Base-by-base conservation (phyloP, 768 basidiomycete genomes). In the Saitozyma sp. region DNA sequence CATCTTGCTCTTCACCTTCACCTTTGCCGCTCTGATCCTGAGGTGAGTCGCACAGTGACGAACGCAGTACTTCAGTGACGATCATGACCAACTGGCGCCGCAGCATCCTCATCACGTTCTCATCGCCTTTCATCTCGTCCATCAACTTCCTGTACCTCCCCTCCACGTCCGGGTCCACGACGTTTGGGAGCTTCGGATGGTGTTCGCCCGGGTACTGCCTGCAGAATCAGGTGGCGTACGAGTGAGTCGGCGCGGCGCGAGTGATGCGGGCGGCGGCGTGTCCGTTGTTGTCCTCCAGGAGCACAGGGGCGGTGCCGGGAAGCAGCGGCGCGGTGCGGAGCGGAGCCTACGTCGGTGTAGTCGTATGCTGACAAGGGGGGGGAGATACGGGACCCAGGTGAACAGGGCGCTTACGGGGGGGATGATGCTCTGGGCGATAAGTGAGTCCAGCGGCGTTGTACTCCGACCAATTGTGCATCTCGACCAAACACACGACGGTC, bases 31-130 rank as follows among this genome's bases (percentile, higher is more conserved):
- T 19, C 61, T 79, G n/a, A 58, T 79, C 58, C 56, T 79, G 6
- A 62, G 63, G 76, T 76, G 50, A 66, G 75, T 74, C 3, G 5
- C 14, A 29, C 6, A 16, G 41, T 52, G 29, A 11, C 29, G n/a
- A n/a, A 43, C 58, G 17, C 29, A 14, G 11, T 46, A 10, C 45
- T 46, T n/a, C n/a, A 10, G 11, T 46, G 10, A 14, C 60, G 17
- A 9, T 41, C 37, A 37, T 11, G 29, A 29, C 29, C 29, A 5
- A 29, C 29, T n/a, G 53, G 5, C 43, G 9, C 9, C n/a, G 9
- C 29, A 79, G 78, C 8, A 76, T 78, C 61, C 64, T 79, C 39
- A 58, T 74, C 43, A 76, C 75, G n/a, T 79, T 79, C 65, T 79
- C 78, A 2, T 66, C 78, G 0, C 78, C 78, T 6, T 79, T 79